These are phyloP conservation scores for Aspergillus versicolor DNA, from an alignment of 2,329 filamentous ascomycete genomes.

Conservation along the genomic window DNA sequence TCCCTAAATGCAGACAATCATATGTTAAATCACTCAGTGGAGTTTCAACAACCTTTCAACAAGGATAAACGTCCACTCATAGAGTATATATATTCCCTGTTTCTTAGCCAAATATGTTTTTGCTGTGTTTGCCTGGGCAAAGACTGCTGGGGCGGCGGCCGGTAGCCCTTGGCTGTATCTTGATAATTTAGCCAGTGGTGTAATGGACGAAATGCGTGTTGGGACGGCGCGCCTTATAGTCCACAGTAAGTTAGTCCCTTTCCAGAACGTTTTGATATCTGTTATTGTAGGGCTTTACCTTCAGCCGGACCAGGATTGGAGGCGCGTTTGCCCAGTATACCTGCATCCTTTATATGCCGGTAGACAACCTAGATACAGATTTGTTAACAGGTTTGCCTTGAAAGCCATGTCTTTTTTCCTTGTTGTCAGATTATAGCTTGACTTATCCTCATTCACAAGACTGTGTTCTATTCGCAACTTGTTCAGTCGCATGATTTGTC, in stretches of 20 bases:
- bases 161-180: not conserved
- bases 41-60: too few relatives aligned
- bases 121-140: too few relatives aligned
- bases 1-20: not conserved
- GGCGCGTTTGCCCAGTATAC: not conserved
- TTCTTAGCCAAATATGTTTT: too few relatives aligned
- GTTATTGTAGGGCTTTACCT: not conserved
- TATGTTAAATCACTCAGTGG: too few relatives aligned
- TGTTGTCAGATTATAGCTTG: not conserved
- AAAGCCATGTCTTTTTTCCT: not conserved
- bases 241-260: not conserved
- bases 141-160: too few relatives aligned
- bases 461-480: not conserved
- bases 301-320: not conserved
- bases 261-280: not conserved
- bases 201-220: not conserved
- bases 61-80: not conserved
- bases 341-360: not conserved
- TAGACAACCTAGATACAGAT: not conserved
- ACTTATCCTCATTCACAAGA: not conserved
- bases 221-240: not conserved
- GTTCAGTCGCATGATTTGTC: not conserved
- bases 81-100: not conserved
- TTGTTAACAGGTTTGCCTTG: not conserved
- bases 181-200: not conserved